Evolutionary conservation across 2,329 filamentous ascomycete species (phyloP), one percentile per base, ranked within the genome.

Genomic region (Aotearoamyces nothofagi): DNA sequence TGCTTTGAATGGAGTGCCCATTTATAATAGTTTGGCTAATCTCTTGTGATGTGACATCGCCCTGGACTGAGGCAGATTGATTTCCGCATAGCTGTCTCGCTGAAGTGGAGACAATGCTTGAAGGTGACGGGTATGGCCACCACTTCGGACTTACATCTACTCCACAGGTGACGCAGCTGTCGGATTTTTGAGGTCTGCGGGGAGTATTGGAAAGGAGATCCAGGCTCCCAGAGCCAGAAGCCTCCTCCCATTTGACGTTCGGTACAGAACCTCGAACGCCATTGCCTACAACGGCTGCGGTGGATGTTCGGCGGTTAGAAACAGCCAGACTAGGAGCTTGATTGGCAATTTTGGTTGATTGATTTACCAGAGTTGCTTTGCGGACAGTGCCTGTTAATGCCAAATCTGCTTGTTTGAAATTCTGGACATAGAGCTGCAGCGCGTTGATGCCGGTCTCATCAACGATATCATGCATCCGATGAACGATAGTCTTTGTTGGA

Each of bases 341-440:
- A 37, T 42, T 46, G 16, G 37, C 17, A 11, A 35, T 28, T 36
- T 52, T 43, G 40, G 57, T 41, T 33, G 52, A 43, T 42, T 56
- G 42, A 42, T 57, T 47, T 46, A 59, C 45, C 4, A 50, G 66
- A 34, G 82, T 90, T 13, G 90, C 87, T 54, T 93, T 94, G 31
- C 90, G 78, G 13, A 90, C 82, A 11, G 87, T 94, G 15, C 90
- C 90, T 3, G 86, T 94, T 42, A 94, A 58, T 3, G 80, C 72
- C 22, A 87, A 66, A 49, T 98, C 90, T 6, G 90, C 87, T 54
- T 96, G 87, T 53, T 98, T 98, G 60, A 83, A 94, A 33, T 77
- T 84, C 40, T 78, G 77, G 24, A 78, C 81, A 49, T 80, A 98
- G 15, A 92, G 63, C 50, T 94, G 84, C 27, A 98, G 57, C 7